Evolutionary conservation across 2,329 filamentous ascomycete genomes (phyloP).

Genomic region (Elsinoe australis): DNA sequence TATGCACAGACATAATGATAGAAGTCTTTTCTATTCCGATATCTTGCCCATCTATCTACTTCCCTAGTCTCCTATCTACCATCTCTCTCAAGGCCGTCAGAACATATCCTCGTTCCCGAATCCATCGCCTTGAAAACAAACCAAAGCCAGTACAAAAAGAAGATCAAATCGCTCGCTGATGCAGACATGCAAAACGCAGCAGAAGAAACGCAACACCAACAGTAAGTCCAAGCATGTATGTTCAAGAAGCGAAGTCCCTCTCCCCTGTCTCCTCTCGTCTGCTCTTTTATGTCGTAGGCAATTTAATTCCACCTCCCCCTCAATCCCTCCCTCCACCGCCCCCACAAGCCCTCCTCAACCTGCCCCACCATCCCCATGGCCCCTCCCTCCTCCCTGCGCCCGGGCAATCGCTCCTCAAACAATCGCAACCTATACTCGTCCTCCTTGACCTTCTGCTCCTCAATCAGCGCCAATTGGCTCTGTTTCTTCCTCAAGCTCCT

Average conservation of each 20-base stretch:
- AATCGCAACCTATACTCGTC: conserved; percentile 36
- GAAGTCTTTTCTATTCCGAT: no score
- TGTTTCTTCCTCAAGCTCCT: conserved; percentile 56
- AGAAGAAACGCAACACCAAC: no score
- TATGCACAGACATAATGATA: no score
- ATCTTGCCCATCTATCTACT: no score
- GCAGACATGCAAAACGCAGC: not conserved
- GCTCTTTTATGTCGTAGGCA: no score
- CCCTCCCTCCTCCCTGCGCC: conserved; percentile 37
- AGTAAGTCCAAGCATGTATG: no score
- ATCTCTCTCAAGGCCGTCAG: no score
- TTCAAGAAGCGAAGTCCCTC: not conserved
- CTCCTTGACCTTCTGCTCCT: conserved; percentile 30
- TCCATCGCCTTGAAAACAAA: no score
- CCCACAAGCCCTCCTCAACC: conserved; percentile 82
- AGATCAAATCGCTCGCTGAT: not conserved
- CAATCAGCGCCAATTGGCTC: conserved; percentile 14
- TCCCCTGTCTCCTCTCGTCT: not conserved
- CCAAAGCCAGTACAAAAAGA: no score
- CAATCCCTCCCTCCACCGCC: conserved; percentile 80
- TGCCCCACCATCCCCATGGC: conserved; percentile 92
- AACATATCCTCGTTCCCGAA: no score
- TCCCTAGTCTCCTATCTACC: no score
- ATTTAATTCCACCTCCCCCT: conserved; percentile 42
- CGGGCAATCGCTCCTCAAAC: conserved; percentile 49